Conservation (phyloP, 1,139 yeast genomes). For the Suhomyces atakaporum region DNA sequence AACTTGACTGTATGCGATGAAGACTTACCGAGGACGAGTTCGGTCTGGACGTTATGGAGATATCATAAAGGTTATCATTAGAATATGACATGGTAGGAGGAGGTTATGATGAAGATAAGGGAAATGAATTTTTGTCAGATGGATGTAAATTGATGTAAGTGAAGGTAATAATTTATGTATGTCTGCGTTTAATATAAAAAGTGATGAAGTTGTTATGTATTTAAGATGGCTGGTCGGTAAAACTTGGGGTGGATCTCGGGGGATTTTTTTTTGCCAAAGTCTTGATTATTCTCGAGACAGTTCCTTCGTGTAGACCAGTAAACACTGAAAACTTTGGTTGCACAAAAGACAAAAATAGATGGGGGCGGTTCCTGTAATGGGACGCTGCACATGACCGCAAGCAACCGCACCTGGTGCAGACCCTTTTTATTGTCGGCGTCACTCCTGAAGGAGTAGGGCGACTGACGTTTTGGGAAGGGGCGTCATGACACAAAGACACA, state of each 20-base stretch:
- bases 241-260: too few relatives aligned
- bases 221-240: neutral
- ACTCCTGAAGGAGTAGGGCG: constrained; percentile 5
- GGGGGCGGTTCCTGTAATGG: constrained; percentile 1
- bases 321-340: constrained; percentile 8
- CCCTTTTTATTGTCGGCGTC: constrained; percentile 2
- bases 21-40: constrained; percentile 5
- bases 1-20: constrained; percentile 7
- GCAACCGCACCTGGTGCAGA: neutral
- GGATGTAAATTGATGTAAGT: too few relatives aligned
- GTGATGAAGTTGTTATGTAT: neutral
- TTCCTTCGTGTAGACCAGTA: too few relatives aligned
- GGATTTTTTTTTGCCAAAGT: too few relatives aligned
- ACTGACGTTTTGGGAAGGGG: constrained; percentile 5
- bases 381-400: constrained; percentile 2
- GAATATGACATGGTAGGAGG: constrained; percentile 19
- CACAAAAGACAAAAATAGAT: constrained; percentile 7
- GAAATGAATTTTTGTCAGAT: too few relatives aligned
- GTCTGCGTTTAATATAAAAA: too few relatives aligned
- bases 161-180: too few relatives aligned
- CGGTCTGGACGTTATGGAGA: constrained; percentile 20
- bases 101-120: too few relatives aligned
- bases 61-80: constrained; percentile 33
- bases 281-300: too few relatives aligned
- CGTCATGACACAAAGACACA: neutral